phyloP scores from a whole-genome alignment of 2,329 filamentous ascomycete genomes.

The Neoascochyta sp. region DNA sequence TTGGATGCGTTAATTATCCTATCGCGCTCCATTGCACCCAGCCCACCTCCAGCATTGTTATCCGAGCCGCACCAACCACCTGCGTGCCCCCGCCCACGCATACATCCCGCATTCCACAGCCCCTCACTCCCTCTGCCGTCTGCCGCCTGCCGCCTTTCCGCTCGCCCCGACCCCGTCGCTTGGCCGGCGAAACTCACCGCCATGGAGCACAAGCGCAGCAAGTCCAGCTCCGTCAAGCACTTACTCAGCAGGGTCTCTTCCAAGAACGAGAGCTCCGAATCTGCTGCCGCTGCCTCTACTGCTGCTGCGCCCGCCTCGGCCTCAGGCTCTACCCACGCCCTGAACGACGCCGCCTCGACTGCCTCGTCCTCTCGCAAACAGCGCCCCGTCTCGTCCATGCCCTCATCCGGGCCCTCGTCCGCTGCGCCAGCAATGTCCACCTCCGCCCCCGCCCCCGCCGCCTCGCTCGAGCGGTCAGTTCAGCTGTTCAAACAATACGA shows the following conservation, averaged over 20 bases:
- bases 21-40: too few species aligned
- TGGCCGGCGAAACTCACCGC: too few species aligned
- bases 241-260: slow-evolving; percentile 36
- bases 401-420: slow-evolving; percentile 16
- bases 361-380: slow-evolving; percentile 27
- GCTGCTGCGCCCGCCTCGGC: slow-evolving; percentile 16
- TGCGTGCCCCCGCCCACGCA: too few species aligned
- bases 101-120: too few species aligned
- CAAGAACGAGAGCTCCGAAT: slow-evolving; percentile 31
- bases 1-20: too few species aligned
- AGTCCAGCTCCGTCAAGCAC: slow-evolving; percentile 38
- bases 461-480: slow-evolving; percentile 81
- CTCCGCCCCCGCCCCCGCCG: slow-evolving; percentile 17
- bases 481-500: slow-evolving; percentile 93
- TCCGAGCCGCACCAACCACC: too few species aligned
- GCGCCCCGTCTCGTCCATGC: slow-evolving; percentile 27
- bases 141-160: too few species aligned
- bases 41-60: too few species aligned
- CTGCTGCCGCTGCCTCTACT: slow-evolving; percentile 11
- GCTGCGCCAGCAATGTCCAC: slow-evolving; percentile 10
- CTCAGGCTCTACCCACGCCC: slow-evolving; percentile 11
- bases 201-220: slow-evolving; percentile 46
- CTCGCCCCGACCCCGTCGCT: too few species aligned
- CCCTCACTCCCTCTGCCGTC: too few species aligned
- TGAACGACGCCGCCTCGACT: slow-evolving; percentile 14